Evolutionary conservation across 2,329 filamentous ascomycete species (phyloP).

Genomic region (Elsinoe necatrix): DNA sequence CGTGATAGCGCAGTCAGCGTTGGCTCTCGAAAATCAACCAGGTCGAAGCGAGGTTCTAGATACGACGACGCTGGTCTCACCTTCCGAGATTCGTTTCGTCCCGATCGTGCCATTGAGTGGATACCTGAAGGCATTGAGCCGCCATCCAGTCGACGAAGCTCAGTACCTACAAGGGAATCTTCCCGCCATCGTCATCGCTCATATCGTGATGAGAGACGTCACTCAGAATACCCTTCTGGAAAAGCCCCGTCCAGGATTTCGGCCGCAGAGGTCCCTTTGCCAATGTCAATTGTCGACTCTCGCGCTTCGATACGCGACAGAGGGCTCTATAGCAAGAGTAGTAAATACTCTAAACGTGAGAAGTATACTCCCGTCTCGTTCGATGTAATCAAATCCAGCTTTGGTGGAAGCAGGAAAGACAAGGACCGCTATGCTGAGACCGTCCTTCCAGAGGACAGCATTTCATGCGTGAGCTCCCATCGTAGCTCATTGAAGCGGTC

Average conservation of each 20-base stretch:
- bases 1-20: conserved; percentile 21
- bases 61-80: neutral
- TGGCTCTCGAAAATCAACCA: conserved; percentile 18
- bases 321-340: neutral
- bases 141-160: neutral
- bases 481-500: conserved; percentile 25
- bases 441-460: conserved; percentile 41
- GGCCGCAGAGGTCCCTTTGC: conserved; percentile 18
- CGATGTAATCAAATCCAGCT: conserved; percentile 1
- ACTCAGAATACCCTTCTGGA: conserved; percentile 10
- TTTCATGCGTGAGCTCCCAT: conserved; percentile 33
- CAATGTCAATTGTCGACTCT: conserved; percentile 10
- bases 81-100: conserved; percentile 7
- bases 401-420: conserved; percentile 24
- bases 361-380: neutral
- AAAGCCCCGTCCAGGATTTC: conserved; percentile 18
- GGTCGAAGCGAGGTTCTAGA: conserved; percentile 16
- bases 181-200: neutral
- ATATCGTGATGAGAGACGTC: conserved; percentile 17
- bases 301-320: conserved; percentile 4
- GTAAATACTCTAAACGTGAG: neutral
- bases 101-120: conserved; percentile 5
- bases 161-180: neutral
- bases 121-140: conserved; percentile 1
- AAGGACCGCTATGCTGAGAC: conserved; percentile 31